Evolutionary conservation across 176 grass and related monocot species (phyloP).

Genomic region (Eleusine coracana): DNA sequence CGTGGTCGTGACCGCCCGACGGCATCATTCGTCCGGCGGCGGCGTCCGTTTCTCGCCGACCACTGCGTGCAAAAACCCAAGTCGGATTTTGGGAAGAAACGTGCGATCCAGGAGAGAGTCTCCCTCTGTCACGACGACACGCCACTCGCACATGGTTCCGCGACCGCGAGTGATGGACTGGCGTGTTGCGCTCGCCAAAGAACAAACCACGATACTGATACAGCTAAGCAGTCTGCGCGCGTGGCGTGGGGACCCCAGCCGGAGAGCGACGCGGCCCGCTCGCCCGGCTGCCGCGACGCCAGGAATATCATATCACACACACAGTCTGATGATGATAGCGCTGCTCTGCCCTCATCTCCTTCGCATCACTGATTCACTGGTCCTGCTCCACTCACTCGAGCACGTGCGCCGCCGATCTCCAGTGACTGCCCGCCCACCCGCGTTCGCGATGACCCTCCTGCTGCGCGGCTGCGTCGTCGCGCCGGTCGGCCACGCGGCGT

Average conservation of each 20-base stretch:
- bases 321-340: too few species aligned
- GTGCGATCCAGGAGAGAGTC: not conserved
- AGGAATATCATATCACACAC: not conserved
- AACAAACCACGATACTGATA: not conserved
- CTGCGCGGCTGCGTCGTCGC: conserved; percentile 30
- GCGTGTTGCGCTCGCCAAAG: not conserved
- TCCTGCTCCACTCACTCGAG: not conserved
- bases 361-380: not conserved
- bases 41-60: too few species aligned
- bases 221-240: not conserved
- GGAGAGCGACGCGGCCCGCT: not conserved
- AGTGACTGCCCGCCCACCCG: not conserved
- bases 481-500: not conserved
- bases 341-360: not conserved
- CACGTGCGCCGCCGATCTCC: not conserved
- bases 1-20: too few species aligned
- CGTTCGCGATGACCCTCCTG: conserved; percentile 24
- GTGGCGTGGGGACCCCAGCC: not conserved
- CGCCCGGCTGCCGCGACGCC: not conserved
- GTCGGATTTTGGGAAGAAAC: not conserved
- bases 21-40: too few species aligned
- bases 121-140: not conserved
- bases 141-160: not conserved
- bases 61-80: not conserved
- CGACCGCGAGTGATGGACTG: not conserved